Percentiles rank a stretch among this genome's conserved stretches.
These are phyloP conservation scores for Claviceps africana DNA, from an alignment of 2,329 filamentous ascomycete genomes.

Conservation along the genomic window DNA sequence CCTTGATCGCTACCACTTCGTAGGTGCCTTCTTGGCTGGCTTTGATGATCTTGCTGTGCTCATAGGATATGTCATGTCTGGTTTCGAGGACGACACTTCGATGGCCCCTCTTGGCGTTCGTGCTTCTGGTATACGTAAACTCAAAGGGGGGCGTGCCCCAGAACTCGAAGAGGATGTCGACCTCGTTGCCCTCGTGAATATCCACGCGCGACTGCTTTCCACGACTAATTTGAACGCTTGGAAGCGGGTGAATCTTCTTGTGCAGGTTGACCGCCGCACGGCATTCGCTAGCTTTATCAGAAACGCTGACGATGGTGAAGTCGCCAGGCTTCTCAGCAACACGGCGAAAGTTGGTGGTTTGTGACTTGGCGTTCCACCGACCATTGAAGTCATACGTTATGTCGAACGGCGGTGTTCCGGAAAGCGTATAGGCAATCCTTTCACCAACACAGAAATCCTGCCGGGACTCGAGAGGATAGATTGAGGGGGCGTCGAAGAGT, in stretches of 20 bases:
- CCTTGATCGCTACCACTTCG: conserved; percentile 92
- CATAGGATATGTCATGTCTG: conserved; percentile 70
- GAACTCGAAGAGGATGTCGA: conserved; percentile 89
- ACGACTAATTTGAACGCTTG: conserved; percentile 78
- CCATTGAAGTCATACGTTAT: conserved; percentile 85
- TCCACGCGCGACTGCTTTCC: conserved; percentile 71
- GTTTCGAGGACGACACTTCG: conserved; percentile 77
- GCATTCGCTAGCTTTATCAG: conserved; percentile 80
- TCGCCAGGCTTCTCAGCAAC: conserved; percentile 82
- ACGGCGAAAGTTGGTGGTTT: conserved; percentile 75
- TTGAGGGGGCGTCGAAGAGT: conserved; percentile 83
- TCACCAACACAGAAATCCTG: conserved; percentile 92
- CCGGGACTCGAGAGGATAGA: conserved; percentile 73
- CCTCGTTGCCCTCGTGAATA: conserved; percentile 92
- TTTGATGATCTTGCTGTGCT: conserved; percentile 66
- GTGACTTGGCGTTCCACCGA: conserved; percentile 63
- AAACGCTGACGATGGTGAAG: conserved; percentile 75
- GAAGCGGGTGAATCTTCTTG: conserved; percentile 82
- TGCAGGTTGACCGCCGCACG: conserved; percentile 63
- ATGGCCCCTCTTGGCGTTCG: conserved; percentile 68
- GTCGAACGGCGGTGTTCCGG: conserved; percentile 82
- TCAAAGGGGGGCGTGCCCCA: conserved; percentile 93
- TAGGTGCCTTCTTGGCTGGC: conserved; percentile 93
- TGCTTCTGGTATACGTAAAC: conserved; percentile 89
- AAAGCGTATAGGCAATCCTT: conserved; percentile 79